A percentile compares a stretch with the other conserved stretches of the same genome.
phyloP scores from a whole-genome alignment of 1,284 basidiomycete genomes.

The Heterobasidion irregulare region DNA sequence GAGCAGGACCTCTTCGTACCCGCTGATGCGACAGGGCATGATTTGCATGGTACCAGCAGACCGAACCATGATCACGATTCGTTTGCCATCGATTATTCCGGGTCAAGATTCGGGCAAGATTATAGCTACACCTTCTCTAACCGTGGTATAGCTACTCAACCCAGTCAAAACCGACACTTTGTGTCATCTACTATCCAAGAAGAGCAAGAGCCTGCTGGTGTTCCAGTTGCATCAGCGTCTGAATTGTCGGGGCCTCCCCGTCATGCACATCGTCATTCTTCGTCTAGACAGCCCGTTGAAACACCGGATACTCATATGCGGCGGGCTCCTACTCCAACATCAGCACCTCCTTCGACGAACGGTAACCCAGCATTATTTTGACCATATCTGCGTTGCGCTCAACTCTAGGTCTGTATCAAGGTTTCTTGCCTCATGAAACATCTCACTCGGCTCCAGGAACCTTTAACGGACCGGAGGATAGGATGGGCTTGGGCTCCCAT shows the following conservation, averaged over 20 bases:
- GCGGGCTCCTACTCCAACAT: conserved; percentile 13
- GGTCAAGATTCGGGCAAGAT: conserved; percentile 8
- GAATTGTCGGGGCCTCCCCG: conserved; percentile 4
- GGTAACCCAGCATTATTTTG: conserved; percentile 20
- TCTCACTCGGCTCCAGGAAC: conserved; percentile 1
- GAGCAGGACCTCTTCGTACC: conserved; percentile 65
- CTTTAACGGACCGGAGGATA: neutral
- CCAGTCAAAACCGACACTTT: conserved; percentile 7
- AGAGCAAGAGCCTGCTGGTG: conserved; percentile 10
- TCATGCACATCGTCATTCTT: neutral
- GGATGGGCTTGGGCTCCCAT: neutral
- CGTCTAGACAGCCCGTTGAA: neutral
- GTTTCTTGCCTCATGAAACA: conserved; percentile 9
- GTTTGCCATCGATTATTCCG: conserved; percentile 2
- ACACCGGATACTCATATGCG: too few relatives aligned
- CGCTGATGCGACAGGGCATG: conserved; percentile 36
- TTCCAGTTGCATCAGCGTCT: conserved; percentile 8
- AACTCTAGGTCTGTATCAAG: conserved; percentile 11
- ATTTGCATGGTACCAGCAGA: conserved; percentile 14
- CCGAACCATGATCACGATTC: conserved; percentile 19
- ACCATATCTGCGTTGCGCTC: conserved; percentile 8
- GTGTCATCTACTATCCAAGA: conserved; percentile 8
- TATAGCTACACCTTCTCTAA: conserved; percentile 8
- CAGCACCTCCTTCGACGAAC: conserved; percentile 21
- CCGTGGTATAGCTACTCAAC: too few relatives aligned